These are phyloP conservation scores for Rosellinia necatrix DNA, from an alignment of 2,329 filamentous ascomycete species.

Conservation along the genomic window DNA sequence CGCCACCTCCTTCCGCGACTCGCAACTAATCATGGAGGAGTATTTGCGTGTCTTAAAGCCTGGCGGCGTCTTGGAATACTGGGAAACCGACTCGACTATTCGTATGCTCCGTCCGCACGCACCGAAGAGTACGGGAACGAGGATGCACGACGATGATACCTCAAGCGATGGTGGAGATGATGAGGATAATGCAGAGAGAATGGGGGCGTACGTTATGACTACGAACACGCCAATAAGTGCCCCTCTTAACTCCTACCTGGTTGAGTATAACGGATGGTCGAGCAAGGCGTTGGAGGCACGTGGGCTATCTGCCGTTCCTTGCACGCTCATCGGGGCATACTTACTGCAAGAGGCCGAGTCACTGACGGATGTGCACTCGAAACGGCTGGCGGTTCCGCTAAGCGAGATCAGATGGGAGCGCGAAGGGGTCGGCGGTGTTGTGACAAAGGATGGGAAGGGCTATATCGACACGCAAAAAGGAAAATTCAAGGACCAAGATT, in stretches of 20 bases:
- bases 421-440: slow-evolving; percentile 68
- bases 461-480: slow-evolving; percentile 61
- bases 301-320: slow-evolving; percentile 75
- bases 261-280: slow-evolving; percentile 84
- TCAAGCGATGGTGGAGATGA: slow-evolving; percentile 55
- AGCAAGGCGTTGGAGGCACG: slow-evolving; percentile 73
- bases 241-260: slow-evolving; percentile 79
- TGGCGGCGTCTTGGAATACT: slow-evolving; percentile 82
- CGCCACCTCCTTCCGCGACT: slow-evolving; percentile 62
- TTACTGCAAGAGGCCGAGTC: slow-evolving; percentile 80
- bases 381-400: slow-evolving; percentile 83
- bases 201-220: slow-evolving; percentile 82
- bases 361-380: slow-evolving; percentile 70
- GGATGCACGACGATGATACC: slow-evolving; percentile 37
- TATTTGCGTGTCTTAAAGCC: slow-evolving; percentile 76
- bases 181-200: slow-evolving; percentile 65
- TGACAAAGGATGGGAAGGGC: slow-evolving; percentile 63
- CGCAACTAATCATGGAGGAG: slow-evolving; percentile 67
- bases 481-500: slow-evolving; percentile 48
- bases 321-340: slow-evolving; percentile 74
- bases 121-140: slow-evolving; percentile 42
- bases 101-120: slow-evolving; percentile 83
- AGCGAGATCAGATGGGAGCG: slow-evolving; percentile 87
- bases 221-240: slow-evolving; percentile 80
- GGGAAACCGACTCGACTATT: slow-evolving; percentile 86